Percentiles rank a stretch among this genome's conserved stretches.
These are phyloP conservation scores for Populus tomentosa DNA, from an alignment of 441 rosid species.

Conservation along the genomic window DNA sequence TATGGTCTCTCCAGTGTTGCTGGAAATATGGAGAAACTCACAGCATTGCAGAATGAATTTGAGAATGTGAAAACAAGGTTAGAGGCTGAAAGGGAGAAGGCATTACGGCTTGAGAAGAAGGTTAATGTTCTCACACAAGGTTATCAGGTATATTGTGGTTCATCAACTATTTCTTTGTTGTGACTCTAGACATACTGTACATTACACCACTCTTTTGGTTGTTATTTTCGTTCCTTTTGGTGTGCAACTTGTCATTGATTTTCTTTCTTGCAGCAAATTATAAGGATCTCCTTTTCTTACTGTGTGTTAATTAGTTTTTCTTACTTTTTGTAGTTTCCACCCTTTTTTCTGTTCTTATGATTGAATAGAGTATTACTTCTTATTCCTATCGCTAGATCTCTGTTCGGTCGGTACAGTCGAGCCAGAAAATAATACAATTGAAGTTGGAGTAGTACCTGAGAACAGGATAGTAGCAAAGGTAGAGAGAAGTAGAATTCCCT, in stretches of 20 bases:
- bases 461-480: neutral
- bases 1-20: conserved; percentile 96
- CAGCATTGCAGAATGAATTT: conserved; percentile 79
- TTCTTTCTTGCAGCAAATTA: neutral
- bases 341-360: neutral
- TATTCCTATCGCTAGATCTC: no score
- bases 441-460: neutral
- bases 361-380: no score
- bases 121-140: conserved; percentile 83
- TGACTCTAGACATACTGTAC: neutral
- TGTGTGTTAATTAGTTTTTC: neutral
- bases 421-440: no score
- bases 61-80: conserved; percentile 65
- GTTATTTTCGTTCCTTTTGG: neutral
- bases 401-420: no score
- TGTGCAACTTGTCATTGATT: neutral
- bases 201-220: neutral
- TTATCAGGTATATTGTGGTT: conserved; percentile 63
- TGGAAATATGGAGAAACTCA: conserved; percentile 79
- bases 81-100: conserved; percentile 87
- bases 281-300: neutral
- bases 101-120: conserved; percentile 75
- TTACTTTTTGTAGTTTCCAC: neutral
- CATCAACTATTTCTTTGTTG: neutral
- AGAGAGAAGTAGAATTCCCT: neutral